These are phyloP conservation scores for Basidiobolus meristosporus DNA, from an alignment of 371 early-diverging fungal species.

Conservation along the genomic window DNA sequence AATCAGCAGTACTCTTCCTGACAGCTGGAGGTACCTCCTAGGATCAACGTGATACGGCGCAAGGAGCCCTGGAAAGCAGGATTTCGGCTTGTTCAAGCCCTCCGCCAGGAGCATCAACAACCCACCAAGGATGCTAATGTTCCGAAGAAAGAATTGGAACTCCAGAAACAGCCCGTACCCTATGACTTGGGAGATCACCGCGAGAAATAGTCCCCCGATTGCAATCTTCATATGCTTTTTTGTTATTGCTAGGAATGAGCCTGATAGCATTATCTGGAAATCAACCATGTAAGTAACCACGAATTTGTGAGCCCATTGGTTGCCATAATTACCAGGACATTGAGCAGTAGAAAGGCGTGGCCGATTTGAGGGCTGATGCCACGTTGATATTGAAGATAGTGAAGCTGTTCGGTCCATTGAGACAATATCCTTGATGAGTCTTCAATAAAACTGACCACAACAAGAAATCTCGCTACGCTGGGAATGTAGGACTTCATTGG, in stretches of 20 bases:
- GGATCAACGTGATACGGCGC: constrained; percentile 57
- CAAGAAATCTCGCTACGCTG: constrained; percentile 68
- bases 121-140: constrained; percentile 81
- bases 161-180: constrained; percentile 89
- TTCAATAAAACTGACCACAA: constrained; percentile 90
- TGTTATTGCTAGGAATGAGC: constrained; percentile 58
- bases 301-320: neutral
- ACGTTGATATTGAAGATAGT: constrained; percentile 55
- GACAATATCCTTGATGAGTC: constrained; percentile 74
- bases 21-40: constrained; percentile 69
- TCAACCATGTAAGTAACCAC: no score
- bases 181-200: constrained; percentile 70
- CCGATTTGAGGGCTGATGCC: constrained; percentile 57
- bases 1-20: constrained; percentile 79
- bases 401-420: constrained; percentile 77
- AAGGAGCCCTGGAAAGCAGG: constrained; percentile 77
- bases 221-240: constrained; percentile 62
- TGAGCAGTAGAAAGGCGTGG: constrained; percentile 63
- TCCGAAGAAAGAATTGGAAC: constrained; percentile 73
- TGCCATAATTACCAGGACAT: constrained; percentile 37
- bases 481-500: constrained; percentile 86
- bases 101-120: constrained; percentile 81
- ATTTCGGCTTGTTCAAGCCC: constrained; percentile 29
- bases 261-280: constrained; percentile 42
- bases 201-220: constrained; percentile 56